Conservation (phyloP, 805 yeast genomes). For the Yamadazyma nakazawae region DNA sequence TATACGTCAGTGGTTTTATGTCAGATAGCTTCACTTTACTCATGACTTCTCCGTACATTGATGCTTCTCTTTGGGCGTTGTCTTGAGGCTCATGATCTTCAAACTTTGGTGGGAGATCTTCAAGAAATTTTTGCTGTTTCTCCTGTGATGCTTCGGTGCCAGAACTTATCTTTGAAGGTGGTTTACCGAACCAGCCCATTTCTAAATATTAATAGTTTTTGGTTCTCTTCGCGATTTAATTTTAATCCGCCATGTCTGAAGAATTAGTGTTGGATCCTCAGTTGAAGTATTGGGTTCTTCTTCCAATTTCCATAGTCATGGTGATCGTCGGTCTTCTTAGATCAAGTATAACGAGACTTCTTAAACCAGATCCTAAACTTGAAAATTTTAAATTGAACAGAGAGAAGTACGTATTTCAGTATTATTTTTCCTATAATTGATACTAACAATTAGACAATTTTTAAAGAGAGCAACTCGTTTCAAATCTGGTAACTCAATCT, state of each 20-base stretch:
- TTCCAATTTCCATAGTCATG: slow-evolving; percentile 90
- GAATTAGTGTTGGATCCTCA: slow-evolving; percentile 67
- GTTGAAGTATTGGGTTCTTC: slow-evolving; percentile 82
- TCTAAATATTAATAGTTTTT: background rate
- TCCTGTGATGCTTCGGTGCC: slow-evolving; percentile 25
- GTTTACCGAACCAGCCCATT: slow-evolving; percentile 40
- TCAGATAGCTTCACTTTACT: slow-evolving; percentile 45
- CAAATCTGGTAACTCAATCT: slow-evolving; percentile 48
- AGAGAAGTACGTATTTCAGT: slow-evolving; percentile 24
- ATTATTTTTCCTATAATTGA: no score
- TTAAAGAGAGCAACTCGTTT: slow-evolving; percentile 58
- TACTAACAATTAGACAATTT: slow-evolving; percentile 42
- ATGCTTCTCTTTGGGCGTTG: slow-evolving; percentile 5
- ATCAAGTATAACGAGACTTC: slow-evolving; percentile 59
- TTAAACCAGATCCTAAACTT: slow-evolving; percentile 57
- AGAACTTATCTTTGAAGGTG: slow-evolving; percentile 36
- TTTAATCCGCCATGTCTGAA: slow-evolving; percentile 9
- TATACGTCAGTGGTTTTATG: slow-evolving; percentile 48
- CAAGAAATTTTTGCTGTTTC: slow-evolving; percentile 34
- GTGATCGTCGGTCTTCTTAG: slow-evolving; percentile 79
- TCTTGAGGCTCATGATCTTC: slow-evolving; percentile 29
- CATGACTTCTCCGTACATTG: slow-evolving; percentile 33
- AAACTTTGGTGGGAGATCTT: slow-evolving; percentile 53
- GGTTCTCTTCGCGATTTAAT: background rate
- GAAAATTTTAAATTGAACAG: slow-evolving; percentile 46